Conservation (phyloP, 371 early-diverging fungal genomes). For the Rhizopus arrhizus region DNA sequence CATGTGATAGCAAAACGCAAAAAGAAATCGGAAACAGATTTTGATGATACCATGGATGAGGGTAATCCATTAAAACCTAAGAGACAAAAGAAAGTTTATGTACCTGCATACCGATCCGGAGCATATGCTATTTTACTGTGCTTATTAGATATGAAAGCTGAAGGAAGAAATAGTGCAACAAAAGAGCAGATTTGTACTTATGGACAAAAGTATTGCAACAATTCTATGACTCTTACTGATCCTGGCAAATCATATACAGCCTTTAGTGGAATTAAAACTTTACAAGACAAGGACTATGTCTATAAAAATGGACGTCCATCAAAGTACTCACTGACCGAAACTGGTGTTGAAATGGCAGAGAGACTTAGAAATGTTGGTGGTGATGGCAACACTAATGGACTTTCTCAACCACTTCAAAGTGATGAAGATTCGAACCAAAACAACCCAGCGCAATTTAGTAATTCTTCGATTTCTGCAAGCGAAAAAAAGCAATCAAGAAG, state of each 20-base stretch:
- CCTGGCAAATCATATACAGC: constrained; percentile 66
- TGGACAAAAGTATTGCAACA: constrained; percentile 67
- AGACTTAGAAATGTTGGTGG: constrained; percentile 37
- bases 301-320: constrained; percentile 64
- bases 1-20: constrained; percentile 1
- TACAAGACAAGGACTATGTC: constrained; percentile 70
- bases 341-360: constrained; percentile 67
- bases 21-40: constrained; percentile 7
- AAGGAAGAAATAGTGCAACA: constrained; percentile 31
- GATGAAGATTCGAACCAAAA: neutral
- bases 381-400: neutral
- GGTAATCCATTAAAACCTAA: constrained; percentile 21
- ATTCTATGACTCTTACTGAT: constrained; percentile 66
- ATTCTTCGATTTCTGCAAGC: constrained; percentile 4
- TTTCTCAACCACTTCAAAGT: neutral
- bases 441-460: neutral
- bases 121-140: constrained; percentile 86
- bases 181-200: constrained; percentile 62
- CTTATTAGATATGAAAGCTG: constrained; percentile 51
- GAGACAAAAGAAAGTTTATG: constrained; percentile 54
- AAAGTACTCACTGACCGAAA: constrained; percentile 72
- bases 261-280: constrained; percentile 78
- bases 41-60: constrained; percentile 16
- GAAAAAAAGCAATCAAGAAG: neutral
- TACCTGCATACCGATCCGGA: constrained; percentile 83